Evolutionary conservation across 306 rosid species (phyloP).

Genomic region (Quercus suber): DNA sequence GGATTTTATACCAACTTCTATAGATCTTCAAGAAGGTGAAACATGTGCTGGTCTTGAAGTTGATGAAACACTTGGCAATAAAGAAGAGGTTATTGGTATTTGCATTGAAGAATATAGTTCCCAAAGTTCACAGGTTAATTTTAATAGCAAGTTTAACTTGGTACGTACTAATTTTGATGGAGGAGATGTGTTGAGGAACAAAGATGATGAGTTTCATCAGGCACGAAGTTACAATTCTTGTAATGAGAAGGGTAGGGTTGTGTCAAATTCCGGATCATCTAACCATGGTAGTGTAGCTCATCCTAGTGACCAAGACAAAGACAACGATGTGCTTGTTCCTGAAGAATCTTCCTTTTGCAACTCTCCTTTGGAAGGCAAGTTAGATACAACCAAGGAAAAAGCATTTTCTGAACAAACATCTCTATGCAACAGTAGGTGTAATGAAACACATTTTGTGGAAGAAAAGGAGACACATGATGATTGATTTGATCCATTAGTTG

Average conservation of each 20-base stretch:
- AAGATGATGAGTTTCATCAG: too few relatives aligned
- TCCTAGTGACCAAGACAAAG: too few relatives aligned
- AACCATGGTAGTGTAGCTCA: too few relatives aligned
- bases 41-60: constrained; percentile 8
- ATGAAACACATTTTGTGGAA: constrained; percentile 10
- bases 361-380: background rate
- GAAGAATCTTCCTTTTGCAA: constrained; percentile 5
- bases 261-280: too few relatives aligned
- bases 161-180: too few relatives aligned
- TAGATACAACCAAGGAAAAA: background rate
- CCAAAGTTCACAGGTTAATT: too few relatives aligned
- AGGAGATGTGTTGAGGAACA: too few relatives aligned
- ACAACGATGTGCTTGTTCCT: background rate
- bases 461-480: constrained; percentile 8
- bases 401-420: constrained; percentile 9
- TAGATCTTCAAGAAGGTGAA: constrained; percentile 29
- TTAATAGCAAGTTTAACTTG: too few relatives aligned
- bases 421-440: background rate
- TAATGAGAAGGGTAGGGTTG: too few relatives aligned
- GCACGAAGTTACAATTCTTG: too few relatives aligned
- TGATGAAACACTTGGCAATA: background rate
- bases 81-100: background rate
- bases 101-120: background rate
- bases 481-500: constrained; percentile 7
- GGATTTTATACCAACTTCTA: constrained; percentile 14